These are phyloP conservation scores for Zopfochytrium polystomum DNA, from an alignment of 371 early-diverging fungal species.

Conservation along the genomic window DNA sequence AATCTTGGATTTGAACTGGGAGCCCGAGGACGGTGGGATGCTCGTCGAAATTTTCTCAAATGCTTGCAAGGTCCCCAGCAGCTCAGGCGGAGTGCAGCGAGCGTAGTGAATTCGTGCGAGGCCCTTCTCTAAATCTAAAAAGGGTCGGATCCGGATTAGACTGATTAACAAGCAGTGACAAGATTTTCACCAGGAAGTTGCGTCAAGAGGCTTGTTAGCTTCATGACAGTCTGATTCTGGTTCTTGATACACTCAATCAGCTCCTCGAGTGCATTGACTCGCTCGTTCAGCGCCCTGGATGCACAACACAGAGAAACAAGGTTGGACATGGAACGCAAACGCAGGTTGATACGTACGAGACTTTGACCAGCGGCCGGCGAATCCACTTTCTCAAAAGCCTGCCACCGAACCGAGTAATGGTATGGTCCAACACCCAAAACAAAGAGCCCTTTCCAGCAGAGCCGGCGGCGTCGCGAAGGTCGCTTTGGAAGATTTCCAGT, in stretches of 20 bases:
- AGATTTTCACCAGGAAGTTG: slow-evolving; percentile 32
- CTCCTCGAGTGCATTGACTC: slow-evolving; percentile 68
- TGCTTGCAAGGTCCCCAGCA: slow-evolving; percentile 53
- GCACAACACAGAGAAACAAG: background rate
- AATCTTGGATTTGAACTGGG: slow-evolving; percentile 40
- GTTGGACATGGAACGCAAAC: background rate
- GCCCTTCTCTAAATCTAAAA: slow-evolving; percentile 72
- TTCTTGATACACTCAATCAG: slow-evolving; percentile 40
- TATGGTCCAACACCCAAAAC: slow-evolving; percentile 66
- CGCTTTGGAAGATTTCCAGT: slow-evolving; percentile 64
- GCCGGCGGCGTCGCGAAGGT: slow-evolving; percentile 34
- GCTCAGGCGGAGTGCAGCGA: slow-evolving; percentile 61
- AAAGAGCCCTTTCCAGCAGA: slow-evolving; percentile 60
- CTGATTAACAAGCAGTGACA: background rate
- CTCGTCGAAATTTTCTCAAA: slow-evolving; percentile 46
- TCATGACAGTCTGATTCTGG: slow-evolving; percentile 16
- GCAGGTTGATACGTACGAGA: slow-evolving; percentile 10
- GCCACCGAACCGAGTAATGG: slow-evolving; percentile 69
- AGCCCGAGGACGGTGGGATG: slow-evolving; percentile 16
- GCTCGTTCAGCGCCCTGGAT: slow-evolving; percentile 57
- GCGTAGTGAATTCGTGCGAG: slow-evolving; percentile 71
- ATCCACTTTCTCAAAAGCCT: slow-evolving; percentile 78
- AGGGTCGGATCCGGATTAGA: background rate
- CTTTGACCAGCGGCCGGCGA: slow-evolving; percentile 64
- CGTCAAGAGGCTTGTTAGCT: slow-evolving; percentile 25